Conservation (phyloP, 352 stramenopile genomes). For the Phytophthora pseudosyringae region DNA sequence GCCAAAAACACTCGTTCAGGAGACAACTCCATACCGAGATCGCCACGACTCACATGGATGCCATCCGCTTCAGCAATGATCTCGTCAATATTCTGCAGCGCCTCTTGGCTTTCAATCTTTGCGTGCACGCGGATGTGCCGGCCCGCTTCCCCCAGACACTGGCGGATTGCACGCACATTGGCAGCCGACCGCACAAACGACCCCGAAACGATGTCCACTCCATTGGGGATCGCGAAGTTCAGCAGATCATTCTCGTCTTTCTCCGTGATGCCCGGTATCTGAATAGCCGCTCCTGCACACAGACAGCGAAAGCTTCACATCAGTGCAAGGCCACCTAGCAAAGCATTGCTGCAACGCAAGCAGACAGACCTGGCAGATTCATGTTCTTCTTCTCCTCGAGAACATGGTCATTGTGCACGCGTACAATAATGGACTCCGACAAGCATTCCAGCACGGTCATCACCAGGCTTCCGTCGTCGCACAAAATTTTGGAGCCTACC, state of each 20-base stretch:
- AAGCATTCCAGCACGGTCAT: slow-evolving; percentile 91
- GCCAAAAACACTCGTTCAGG: slow-evolving; percentile 98
- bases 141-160: slow-evolving; percentile 84
- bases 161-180: slow-evolving; percentile 93
- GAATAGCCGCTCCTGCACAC: slow-evolving; percentile 64
- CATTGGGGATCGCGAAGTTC: slow-evolving; percentile 96
- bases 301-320: slow-evolving; percentile 8
- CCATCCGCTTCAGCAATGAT: slow-evolving; percentile 98
- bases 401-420: slow-evolving; percentile 86
- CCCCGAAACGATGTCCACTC: slow-evolving; percentile 98
- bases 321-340: neutral
- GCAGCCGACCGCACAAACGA: slow-evolving; percentile 98
- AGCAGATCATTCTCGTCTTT: slow-evolving; percentile 94
- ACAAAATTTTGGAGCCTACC: slow-evolving; percentile 94
- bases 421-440: slow-evolving; percentile 75
- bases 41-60: slow-evolving; percentile 99
- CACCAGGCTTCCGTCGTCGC: slow-evolving; percentile 95
- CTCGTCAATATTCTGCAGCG: slow-evolving; percentile 96
- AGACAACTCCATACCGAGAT: slow-evolving; percentile 99
- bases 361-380: slow-evolving; percentile 90
- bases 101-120: slow-evolving; percentile 99
- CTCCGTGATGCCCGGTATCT: slow-evolving; percentile 94
- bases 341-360: slow-evolving; percentile 4
- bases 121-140: slow-evolving; percentile 96
- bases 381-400: slow-evolving; percentile 98